Evolutionary conservation across 2,329 filamentous ascomycete species (phyloP).

Genomic region (Nemania abortiva): DNA sequence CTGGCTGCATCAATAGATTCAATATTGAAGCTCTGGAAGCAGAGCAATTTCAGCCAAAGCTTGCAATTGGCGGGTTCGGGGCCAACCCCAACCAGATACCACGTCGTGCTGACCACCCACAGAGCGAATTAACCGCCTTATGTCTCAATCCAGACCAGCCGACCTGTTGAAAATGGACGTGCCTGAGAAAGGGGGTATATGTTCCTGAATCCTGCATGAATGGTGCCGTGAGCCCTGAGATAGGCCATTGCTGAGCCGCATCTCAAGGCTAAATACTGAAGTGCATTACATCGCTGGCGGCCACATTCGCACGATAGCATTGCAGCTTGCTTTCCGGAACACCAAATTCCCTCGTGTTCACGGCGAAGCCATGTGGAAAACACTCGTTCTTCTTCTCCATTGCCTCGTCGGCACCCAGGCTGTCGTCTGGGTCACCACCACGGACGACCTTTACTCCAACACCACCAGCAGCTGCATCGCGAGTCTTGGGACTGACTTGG

Average conservation of each 20-base stretch:
- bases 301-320: slow-evolving; percentile 11
- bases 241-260: slow-evolving; percentile 11
- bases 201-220: slow-evolving; percentile 11
- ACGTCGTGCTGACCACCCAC: slow-evolving; percentile 10
- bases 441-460: slow-evolving; percentile 4
- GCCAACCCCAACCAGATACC: slow-evolving; percentile 9
- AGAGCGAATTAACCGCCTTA: slow-evolving; percentile 9
- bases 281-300: slow-evolving; percentile 10
- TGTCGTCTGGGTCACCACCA: slow-evolving; percentile 12
- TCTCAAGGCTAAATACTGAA: slow-evolving; percentile 12
- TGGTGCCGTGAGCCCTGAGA: slow-evolving; percentile 9
- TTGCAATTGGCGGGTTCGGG: slow-evolving; percentile 9
- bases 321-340: slow-evolving; percentile 11
- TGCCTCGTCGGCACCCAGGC: slow-evolving; percentile 11
- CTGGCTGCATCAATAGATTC: slow-evolving; percentile 3
- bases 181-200: slow-evolving; percentile 10
- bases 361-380: slow-evolving; percentile 16
- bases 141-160: slow-evolving; percentile 8
- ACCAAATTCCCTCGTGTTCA: slow-evolving; percentile 10
- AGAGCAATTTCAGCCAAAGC: not conserved
- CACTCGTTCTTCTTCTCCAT: slow-evolving; percentile 13
- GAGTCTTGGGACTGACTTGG: slow-evolving; percentile 7
- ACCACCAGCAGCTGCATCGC: slow-evolving; percentile 3
- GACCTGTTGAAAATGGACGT: slow-evolving; percentile 9
- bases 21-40: slow-evolving; percentile 10